Base-by-base conservation (phyloP, 1,284 basidiomycete genomes). In the Trichosporon faecale region DNA sequence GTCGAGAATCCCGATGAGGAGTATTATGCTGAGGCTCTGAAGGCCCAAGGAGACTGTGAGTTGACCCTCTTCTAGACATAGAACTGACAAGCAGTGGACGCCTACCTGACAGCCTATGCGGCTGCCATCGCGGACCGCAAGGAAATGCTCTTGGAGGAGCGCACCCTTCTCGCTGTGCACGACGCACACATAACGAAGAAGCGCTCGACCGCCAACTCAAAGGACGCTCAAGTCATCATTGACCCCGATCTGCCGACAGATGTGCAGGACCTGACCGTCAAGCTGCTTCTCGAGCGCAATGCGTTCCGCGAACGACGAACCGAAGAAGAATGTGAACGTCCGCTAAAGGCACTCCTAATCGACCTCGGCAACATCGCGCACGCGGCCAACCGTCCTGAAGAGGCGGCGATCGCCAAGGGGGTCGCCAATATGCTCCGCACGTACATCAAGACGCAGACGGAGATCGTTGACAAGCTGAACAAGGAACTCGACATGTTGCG, bases 401-500 rank as follows among this genome's bases (percentile, higher is more conserved):
- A 72, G 31, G 37, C 35, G 14, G 64, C 11, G 14, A 71, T 72
- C 23, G 73, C 73, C n/a, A 37, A 27, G 29, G n/a, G 5, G 0
- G 21, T 66, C 1, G 64, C 68, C 0, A 6, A 46, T 2, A 23
- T 14, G 23, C 25, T 71, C 14, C 70, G 72, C 7, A 35, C 16
- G 33, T 71, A 67, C 55, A 40, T 72, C 63, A 66, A 67, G n/a
- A n/a, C 40, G 3, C 74, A 71, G 67, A 61, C 57, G 11, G 73
- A 77, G 21, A 63, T 73, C 23, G 66, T 79, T 44, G 77, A 78
- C 2, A 76, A 76, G 69, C 74, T 84, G 25, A 72, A 75, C 66
- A 81, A 82, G 64, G 82, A 84, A 69, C 74, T 84, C 1, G 79
- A 82, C 23, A n/a, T 75, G 3, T 76, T 84, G 68, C 76, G 80